These are phyloP conservation scores for Boletales sp. DNA, from an alignment of 768 basidiomycete genomes.

Conservation along the genomic window DNA sequence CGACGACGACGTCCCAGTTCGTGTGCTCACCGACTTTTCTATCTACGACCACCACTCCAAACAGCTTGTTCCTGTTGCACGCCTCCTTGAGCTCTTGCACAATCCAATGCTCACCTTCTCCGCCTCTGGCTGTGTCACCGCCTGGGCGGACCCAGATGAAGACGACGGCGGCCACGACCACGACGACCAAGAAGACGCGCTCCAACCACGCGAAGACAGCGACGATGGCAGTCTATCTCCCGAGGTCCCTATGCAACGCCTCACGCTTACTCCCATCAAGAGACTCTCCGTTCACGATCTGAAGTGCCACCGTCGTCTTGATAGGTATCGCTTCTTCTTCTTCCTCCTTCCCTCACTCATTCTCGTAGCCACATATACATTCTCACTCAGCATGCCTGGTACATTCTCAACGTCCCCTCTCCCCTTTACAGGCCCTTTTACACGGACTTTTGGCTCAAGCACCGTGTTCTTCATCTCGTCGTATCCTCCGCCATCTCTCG, in stretches of 20 bases:
- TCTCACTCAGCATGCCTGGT: constrained; percentile 63
- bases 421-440: constrained; percentile 44
- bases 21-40: constrained; percentile 50
- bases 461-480: constrained; percentile 49
- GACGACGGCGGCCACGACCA: constrained; percentile 24
- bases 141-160: constrained; percentile 33
- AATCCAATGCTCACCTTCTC: constrained; percentile 26
- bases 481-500: constrained; percentile 35
- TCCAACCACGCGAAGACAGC: constrained; percentile 1
- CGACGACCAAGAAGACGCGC: constrained; percentile 18
- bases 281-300: constrained; percentile 47
- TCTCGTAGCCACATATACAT: constrained; percentile 57
- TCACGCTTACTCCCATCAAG: constrained; percentile 42
- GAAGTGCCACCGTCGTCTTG: constrained; percentile 29
- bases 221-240: neutral
- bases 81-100: constrained; percentile 34
- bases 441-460: constrained; percentile 44
- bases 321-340: constrained; percentile 37
- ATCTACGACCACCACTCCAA: constrained; percentile 43
- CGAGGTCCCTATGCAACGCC: constrained; percentile 22
- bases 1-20: constrained; percentile 49
- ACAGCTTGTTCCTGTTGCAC: constrained; percentile 38
- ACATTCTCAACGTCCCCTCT: constrained; percentile 56
- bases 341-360: constrained; percentile 9
- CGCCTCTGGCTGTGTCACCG: constrained; percentile 38